Percentiles rank a stretch among this genome's conserved stretches.
These are phyloP conservation scores for Saccharum hybrid DNA, from an alignment of 202 grass and related monocot genomes.

Conservation along the genomic window DNA sequence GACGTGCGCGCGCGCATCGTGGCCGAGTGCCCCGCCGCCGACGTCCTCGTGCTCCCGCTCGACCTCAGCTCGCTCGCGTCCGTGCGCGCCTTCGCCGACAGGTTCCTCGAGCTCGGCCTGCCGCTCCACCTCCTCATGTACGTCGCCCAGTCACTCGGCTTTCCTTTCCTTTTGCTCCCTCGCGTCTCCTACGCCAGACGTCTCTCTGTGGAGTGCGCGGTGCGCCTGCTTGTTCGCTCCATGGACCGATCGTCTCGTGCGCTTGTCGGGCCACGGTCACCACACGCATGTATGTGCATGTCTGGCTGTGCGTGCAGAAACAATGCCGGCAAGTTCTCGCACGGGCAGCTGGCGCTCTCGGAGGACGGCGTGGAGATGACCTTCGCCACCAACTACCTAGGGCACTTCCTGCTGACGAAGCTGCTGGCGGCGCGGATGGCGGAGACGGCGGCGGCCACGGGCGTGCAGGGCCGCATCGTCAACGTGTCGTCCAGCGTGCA, in stretches of 20 bases:
- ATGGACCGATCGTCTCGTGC: not conserved
- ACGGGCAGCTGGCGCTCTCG: slow-evolving; percentile 74
- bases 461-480: slow-evolving; percentile 78
- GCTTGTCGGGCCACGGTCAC: not conserved
- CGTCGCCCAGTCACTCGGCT: not conserved
- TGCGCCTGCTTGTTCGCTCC: not conserved
- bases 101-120: slow-evolving; percentile 70
- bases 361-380: slow-evolving; percentile 99
- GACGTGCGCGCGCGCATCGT: slow-evolving; percentile 65
- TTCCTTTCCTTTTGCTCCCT: not conserved
- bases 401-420: slow-evolving; percentile 87
- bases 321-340: slow-evolving; percentile 98
- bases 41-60: slow-evolving; percentile 72
- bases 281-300: not conserved
- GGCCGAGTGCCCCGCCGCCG: slow-evolving; percentile 53
- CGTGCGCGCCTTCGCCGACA: slow-evolving; percentile 62
- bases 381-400: slow-evolving; percentile 94
- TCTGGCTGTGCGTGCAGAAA: slow-evolving; percentile 55
- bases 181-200: not conserved
- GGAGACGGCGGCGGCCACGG: slow-evolving; percentile 65
- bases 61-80: slow-evolving; percentile 89
- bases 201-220: not conserved
- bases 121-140: slow-evolving; percentile 94
- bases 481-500: slow-evolving; percentile 97
- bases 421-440: slow-evolving; percentile 68